These are phyloP conservation scores for Kodamaea kakaduensis DNA, from an alignment of 805 yeast genomes.

Conservation along the genomic window DNA sequence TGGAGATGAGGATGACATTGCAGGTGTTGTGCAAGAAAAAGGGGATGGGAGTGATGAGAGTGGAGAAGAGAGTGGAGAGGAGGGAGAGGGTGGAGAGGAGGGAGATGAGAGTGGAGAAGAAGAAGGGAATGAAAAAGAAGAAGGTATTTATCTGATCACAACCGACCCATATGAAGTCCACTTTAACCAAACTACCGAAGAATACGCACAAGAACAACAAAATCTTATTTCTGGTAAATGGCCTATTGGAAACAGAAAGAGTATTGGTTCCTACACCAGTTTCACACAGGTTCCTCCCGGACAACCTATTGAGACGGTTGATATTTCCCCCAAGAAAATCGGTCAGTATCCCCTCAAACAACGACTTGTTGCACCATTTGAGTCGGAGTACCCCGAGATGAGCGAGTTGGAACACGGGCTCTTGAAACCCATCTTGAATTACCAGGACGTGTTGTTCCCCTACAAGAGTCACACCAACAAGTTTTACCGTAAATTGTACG, in stretches of 20 bases:
- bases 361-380: slow-evolving; percentile 23
- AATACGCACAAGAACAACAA: slow-evolving; percentile 26
- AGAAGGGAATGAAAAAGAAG: slow-evolving; percentile 24
- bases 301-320: slow-evolving; percentile 13
- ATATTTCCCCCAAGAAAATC: slow-evolving; percentile 5
- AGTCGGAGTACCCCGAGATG: slow-evolving; percentile 14
- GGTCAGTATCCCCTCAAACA: slow-evolving; percentile 21
- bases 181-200: slow-evolving; percentile 52
- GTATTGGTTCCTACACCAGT: slow-evolving; percentile 23
- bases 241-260: slow-evolving; percentile 19
- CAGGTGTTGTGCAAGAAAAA: slow-evolving; percentile 9
- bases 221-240: slow-evolving; percentile 24
- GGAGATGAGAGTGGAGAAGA: slow-evolving; percentile 18
- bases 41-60: slow-evolving; percentile 17
- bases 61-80: slow-evolving; percentile 23
- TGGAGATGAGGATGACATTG: slow-evolving; percentile 11
- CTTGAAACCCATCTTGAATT: slow-evolving; percentile 63
- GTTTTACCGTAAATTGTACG: slow-evolving; percentile 57
- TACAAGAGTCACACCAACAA: slow-evolving; percentile 48
- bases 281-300: slow-evolving; percentile 35
- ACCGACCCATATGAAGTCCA: slow-evolving; percentile 77
- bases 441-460: slow-evolving; percentile 68
- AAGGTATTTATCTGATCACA: slow-evolving; percentile 34
- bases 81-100: slow-evolving; percentile 18
- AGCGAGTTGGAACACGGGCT: slow-evolving; percentile 45